These are phyloP conservation scores for Aspergillus saccharolyticus DNA, from an alignment of 495 filamentous ascomycete genomes.

Conservation along the genomic window DNA sequence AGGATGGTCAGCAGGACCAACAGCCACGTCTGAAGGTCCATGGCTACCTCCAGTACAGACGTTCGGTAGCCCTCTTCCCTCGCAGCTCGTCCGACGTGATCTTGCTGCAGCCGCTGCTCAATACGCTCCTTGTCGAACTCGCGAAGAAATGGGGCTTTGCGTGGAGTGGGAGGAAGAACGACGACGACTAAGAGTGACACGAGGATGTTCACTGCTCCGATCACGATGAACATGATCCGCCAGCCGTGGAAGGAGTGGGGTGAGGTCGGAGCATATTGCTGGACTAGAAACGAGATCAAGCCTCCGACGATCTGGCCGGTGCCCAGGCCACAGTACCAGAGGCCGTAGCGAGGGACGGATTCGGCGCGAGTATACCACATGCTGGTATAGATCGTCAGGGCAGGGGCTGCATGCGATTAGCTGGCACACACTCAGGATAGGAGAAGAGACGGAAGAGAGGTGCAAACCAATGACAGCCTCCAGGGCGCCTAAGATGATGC, in stretches of 20 bases:
- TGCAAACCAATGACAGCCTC: conserved; percentile 60
- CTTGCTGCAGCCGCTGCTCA: conserved; percentile 32
- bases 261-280: conserved; percentile 44
- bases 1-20: conserved; percentile 42
- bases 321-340: conserved; percentile 64
- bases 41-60: conserved; percentile 35
- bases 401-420: conserved; percentile 42
- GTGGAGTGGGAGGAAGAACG: conserved; percentile 48
- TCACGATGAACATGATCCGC: conserved; percentile 59
- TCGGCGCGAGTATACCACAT: conserved; percentile 62
- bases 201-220: conserved; percentile 53
- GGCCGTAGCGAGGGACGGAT: conserved; percentile 55
- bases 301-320: conserved; percentile 59
- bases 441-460: no score
- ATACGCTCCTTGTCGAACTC: conserved; percentile 40
- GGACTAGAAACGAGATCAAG: conserved; percentile 56
- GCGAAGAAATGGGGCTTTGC: conserved; percentile 49
- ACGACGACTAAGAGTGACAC: conserved; percentile 47
- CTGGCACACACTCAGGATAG: no score
- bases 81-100: conserved; percentile 49
- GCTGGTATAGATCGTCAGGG: conserved; percentile 44
- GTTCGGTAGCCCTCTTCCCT: conserved; percentile 26
- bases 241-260: conserved; percentile 48
- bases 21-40: conserved; percentile 38
- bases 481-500: conserved; percentile 60